Conservation (phyloP, 345 rosid genomes). For the Corchorus olitorius region DNA sequence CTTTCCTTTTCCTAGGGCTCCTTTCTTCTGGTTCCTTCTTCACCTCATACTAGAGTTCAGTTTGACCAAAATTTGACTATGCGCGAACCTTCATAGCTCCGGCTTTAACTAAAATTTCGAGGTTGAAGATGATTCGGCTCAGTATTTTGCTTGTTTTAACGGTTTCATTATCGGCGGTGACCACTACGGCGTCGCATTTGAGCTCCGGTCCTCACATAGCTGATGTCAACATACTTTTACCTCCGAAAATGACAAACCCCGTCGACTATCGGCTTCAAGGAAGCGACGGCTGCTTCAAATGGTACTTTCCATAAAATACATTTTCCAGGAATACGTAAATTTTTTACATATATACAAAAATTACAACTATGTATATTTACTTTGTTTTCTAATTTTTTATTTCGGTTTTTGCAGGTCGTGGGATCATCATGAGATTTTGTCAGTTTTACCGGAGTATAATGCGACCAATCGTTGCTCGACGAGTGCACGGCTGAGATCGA, state of each 20-base stretch:
- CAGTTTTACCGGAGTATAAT: conserved; percentile 87
- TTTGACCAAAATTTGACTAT: background rate
- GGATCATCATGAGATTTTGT: conserved; percentile 91
- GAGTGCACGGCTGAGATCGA: conserved; percentile 78
- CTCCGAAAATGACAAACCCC: conserved; percentile 86
- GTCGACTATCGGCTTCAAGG: conserved; percentile 97
- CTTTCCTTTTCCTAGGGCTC: conserved; percentile 28
- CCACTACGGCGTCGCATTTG: conserved; percentile 34
- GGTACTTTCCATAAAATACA: conserved; percentile 36
- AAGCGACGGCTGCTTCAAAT: conserved; percentile 95
- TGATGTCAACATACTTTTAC: conserved; percentile 87
- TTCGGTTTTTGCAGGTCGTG: conserved; percentile 69
- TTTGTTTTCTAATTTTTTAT: background rate
- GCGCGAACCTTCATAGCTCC: conserved; percentile 1
- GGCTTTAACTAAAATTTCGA: conserved; percentile 20
- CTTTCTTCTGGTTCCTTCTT: conserved; percentile 10
- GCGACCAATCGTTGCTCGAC: conserved; percentile 75
- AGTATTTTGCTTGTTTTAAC: conserved; percentile 31
- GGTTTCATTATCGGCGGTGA: conserved; percentile 31
- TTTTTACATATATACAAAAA: background rate
- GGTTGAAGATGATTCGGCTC: conserved; percentile 36
- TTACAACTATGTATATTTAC: background rate
- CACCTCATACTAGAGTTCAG: background rate
- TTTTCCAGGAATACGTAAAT: background rate
- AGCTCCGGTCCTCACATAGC: conserved; percentile 85